Evolutionary conservation across 192 early-diverging fungal genomes (phyloP), one percentile per base, ranked within the genome.

Genomic region (Coemansia sp.): DNA sequence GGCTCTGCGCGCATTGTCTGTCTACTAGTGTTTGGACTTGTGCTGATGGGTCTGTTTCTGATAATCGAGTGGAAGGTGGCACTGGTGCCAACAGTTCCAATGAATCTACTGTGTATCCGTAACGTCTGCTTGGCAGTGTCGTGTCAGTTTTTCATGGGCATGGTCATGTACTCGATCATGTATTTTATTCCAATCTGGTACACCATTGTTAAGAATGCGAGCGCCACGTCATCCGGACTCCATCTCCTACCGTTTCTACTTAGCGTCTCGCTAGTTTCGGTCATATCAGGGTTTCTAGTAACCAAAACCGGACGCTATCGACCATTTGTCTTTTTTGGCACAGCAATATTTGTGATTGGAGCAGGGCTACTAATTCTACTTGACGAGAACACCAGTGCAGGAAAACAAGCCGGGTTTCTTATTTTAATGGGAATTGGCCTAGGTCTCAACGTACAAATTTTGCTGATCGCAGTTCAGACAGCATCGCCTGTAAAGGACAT

Each of bases 401-500:
- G 76, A 27, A 79, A 68, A 34, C 82, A 86, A 47, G 72, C 86
- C 58, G 85, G 83, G 22, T 81, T 77, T 38, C 66, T 90, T 50
- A 31, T 83, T 14, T n/a, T 87, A 41, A 75, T 64, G 55, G 84
- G 84, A 25, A 49, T 83, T 18, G 85, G 87, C 14, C 71, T 84
- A 25, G 88, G 88, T 5, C 62, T 84, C 32, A 79, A 76, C 7
- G 73, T 85, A 67, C 85, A 86, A 47, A 83, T 78, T 16, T 73
- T 87, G 26, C 69, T 92, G 24, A 76, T 92, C 23, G 88, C 82
- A 16, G 81, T 86, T 25, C 92, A 94, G 69, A 78, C 86, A 0
- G 68, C 83, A 19, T 88, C 89, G 23, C 63, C 60, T 7, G 54
- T 65, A 2, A 63, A 69, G 30, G 78, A 88, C 12, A 85, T 92